Conservation (phyloP, 371 early-diverging fungal species). For the Syncephalastrum sp. region DNA sequence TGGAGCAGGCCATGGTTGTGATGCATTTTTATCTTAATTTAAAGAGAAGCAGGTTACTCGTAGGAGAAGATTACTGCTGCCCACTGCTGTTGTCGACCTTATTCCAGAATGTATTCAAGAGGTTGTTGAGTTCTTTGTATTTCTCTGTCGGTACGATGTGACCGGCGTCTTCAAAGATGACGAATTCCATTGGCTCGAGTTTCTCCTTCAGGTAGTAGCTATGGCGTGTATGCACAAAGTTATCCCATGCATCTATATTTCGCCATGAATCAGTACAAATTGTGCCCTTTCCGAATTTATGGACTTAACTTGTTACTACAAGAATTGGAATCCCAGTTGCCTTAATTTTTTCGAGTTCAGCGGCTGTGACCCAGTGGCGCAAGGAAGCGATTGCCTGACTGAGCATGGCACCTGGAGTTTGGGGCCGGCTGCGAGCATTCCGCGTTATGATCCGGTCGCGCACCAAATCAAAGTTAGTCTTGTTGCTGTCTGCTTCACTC, state of each 20-base stretch:
- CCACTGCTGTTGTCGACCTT: no score
- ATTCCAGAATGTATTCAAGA: constrained; percentile 18
- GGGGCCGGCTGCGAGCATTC: constrained; percentile 21
- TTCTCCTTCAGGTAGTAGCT: constrained; percentile 22
- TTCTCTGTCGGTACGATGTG: constrained; percentile 25
- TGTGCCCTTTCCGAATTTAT: not conserved
- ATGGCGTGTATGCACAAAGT: constrained; percentile 21
- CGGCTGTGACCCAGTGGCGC: constrained; percentile 23
- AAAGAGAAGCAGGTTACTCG: no score
- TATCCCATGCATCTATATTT: constrained; percentile 22
- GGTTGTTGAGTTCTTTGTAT: constrained; percentile 15
- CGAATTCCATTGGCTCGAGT: constrained; percentile 18
- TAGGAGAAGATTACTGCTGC: no score
- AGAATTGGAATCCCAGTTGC: constrained; percentile 12
- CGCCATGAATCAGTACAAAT: not conserved
- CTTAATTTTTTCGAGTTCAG: constrained; percentile 17
- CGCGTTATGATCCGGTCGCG: constrained; percentile 17
- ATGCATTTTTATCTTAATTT: no score
- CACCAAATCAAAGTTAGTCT: not conserved
- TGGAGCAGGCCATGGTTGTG: no score
- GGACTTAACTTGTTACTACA: constrained; percentile 23
- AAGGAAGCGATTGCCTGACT: constrained; percentile 28
- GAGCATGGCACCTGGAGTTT: constrained; percentile 18
- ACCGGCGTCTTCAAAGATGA: constrained; percentile 26
- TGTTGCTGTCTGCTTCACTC: not conserved